These are phyloP conservation scores for Cutaneotrichosporon cutaneum DNA, from an alignment of 1,284 basidiomycete species.

Conservation along the genomic window DNA sequence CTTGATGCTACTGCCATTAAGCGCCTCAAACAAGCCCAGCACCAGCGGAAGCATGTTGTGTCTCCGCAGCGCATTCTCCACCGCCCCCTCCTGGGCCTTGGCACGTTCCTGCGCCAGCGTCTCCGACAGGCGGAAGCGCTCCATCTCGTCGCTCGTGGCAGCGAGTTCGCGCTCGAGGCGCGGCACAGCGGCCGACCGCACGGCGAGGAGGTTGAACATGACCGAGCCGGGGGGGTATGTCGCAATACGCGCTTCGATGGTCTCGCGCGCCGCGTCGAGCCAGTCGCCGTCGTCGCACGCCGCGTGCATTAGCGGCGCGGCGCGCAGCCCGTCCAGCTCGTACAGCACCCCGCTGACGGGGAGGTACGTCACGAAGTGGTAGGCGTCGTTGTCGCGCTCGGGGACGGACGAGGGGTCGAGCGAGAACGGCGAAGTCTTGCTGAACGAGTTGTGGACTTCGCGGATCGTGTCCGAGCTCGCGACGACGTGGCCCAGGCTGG, in stretches of 20 bases:
- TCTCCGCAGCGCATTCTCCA: conserved; percentile 61
- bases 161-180: conserved; percentile 62
- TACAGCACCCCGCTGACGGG: conserved; percentile 78
- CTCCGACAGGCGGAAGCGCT: conserved; percentile 58
- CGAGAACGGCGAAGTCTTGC: conserved; percentile 72
- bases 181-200: conserved; percentile 75
- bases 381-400: conserved; percentile 74
- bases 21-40: conserved; percentile 42
- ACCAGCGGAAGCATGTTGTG: conserved; percentile 45
- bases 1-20: conserved; percentile 36
- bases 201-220: conserved; percentile 84
- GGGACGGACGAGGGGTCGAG: conserved; percentile 63
- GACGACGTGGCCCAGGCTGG: conserved; percentile 55
- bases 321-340: conserved; percentile 85
- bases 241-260: conserved; percentile 77
- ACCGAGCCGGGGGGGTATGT: conserved; percentile 81
- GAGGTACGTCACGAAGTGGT: conserved; percentile 88
- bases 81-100: conserved; percentile 70
- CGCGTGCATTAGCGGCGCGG: conserved; percentile 74
- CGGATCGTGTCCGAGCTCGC: conserved; percentile 15
- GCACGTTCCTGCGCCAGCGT: conserved; percentile 70
- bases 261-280: conserved; percentile 74
- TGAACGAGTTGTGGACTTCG: conserved; percentile 53
- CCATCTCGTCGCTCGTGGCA: conserved; percentile 55
- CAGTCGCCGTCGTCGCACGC: conserved; percentile 64